phyloP scores from a whole-genome alignment of 139 green algal genomes.

The Chlorella sp. region DNA sequence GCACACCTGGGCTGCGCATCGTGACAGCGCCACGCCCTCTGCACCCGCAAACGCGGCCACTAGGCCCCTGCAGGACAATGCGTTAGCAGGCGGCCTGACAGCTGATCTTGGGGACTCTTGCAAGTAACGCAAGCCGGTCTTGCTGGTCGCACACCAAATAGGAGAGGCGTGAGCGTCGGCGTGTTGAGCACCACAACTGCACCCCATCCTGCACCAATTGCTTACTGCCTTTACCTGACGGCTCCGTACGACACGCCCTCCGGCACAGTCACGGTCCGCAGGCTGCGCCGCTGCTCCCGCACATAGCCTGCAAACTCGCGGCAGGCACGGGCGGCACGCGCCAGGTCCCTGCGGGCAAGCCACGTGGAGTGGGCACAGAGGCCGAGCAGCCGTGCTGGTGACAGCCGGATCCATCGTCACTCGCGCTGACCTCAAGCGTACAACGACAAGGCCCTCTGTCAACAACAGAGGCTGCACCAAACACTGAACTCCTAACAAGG shows the following conservation, averaged over 20 bases:
- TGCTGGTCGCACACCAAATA: too few species aligned
- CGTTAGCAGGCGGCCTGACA: too few species aligned
- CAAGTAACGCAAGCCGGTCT: too few species aligned
- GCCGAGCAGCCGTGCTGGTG: neutral
- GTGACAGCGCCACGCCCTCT: neutral
- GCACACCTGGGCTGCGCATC: neutral
- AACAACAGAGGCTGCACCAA: neutral
- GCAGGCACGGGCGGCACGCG: constrained; percentile 13
- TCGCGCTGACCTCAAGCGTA: too few species aligned
- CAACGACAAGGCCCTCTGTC: too few species aligned
- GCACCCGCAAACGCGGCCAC: constrained; percentile 9
- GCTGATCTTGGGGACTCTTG: too few species aligned
- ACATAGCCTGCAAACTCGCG: constrained; percentile 22
- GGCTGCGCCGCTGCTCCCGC: constrained; percentile 21
- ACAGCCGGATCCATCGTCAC: too few species aligned
- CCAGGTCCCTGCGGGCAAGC: neutral
- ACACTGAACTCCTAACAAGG: too few species aligned
- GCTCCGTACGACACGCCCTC: constrained; percentile 15
- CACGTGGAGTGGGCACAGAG: neutral
- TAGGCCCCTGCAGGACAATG: neutral
- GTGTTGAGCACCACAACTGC: too few species aligned
- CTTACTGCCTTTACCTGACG: constrained; percentile 9
- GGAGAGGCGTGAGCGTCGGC: too few species aligned
- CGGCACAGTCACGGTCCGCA: constrained; percentile 7
- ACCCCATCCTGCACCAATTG: too few species aligned